These are phyloP conservation scores for Mycena sanguinolenta DNA, from an alignment of 768 basidiomycete genomes.

Conservation along the genomic window DNA sequence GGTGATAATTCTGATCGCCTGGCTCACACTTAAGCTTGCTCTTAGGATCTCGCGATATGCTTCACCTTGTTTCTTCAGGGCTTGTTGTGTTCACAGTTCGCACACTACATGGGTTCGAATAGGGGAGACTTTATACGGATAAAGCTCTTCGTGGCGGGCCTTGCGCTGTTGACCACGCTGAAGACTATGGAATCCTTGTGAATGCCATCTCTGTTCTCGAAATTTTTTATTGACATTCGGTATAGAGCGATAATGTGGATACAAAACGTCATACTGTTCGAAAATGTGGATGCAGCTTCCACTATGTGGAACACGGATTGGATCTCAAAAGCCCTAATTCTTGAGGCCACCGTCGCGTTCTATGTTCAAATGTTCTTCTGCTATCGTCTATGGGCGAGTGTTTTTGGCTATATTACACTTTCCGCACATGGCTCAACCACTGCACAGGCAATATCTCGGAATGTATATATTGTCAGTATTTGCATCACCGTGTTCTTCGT, in stretches of 20 bases:
- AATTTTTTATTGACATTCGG: not conserved
- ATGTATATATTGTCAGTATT: not conserved
- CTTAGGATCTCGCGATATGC: not conserved
- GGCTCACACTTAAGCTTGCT: not conserved
- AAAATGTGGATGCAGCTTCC: not conserved
- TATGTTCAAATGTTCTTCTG: no score
- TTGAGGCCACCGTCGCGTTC: not conserved
- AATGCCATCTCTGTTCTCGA: not conserved
- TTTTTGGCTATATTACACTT: no score
- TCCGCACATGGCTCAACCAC: not conserved
- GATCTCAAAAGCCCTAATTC: not conserved
- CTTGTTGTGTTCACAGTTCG: not conserved
- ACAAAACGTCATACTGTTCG: slow-evolving; percentile 5
- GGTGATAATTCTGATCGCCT: no score
- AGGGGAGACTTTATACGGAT: not conserved
- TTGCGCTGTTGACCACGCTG: no score
- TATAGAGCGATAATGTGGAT: not conserved
- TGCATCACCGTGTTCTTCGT: not conserved
- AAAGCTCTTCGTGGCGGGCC: not conserved
- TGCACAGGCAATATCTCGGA: not conserved
- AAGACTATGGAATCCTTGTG: not conserved
- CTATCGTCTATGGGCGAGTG: no score
- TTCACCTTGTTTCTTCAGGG: not conserved
- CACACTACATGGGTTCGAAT: not conserved
- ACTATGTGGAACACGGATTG: not conserved